Evolutionary conservation across 805 yeast species (phyloP), one percentile per base, ranked within the genome.

Genomic region (Ogataea nonfermentans): DNA sequence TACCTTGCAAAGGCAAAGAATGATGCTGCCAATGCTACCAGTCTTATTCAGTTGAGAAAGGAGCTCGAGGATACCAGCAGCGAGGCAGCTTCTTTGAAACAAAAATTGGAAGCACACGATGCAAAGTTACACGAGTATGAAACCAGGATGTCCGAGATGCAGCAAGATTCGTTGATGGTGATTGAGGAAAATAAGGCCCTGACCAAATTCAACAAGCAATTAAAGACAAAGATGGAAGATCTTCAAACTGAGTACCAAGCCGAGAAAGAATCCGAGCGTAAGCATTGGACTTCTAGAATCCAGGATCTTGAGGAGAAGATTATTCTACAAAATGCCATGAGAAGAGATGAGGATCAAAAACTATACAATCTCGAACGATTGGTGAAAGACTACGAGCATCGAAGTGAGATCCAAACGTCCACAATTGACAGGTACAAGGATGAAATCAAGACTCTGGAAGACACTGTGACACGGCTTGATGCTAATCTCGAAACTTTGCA

Each of bases 171-270:
- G 27, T 64, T 81, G 41, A 76, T 79, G 35, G 59, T 79, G 4
- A 62, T 68, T 16, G 87, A 84, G 57, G 93, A 84, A 54, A 83
- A 81, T 52, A 79, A 78, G 51, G 73, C 83, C 1, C 55, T 84
- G 29, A 75, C 73, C 19, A 79, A 70, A 45, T 71, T 70, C 43
- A 78, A 81, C 50, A 61, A 62, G 24, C 77, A 78, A 34, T 60
- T 84, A 46, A 69, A 64, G 37, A 40, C 44, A 11, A 74, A 76
- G 48, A 63, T 76, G 9, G 57, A 65, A 20, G 67, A 63, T 5
- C 53, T 76, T 19, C 80, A 80, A 48, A 65, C 62, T 1, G 73
- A 75, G 43, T 59, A 76, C 40, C 66, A 71, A 19, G 72, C 73
- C 27, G 82, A 79, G 51, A 71, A 76, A 47, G 74, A 66, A 14